phyloP scores from a whole-genome alignment of 176 grass and related monocot genomes.

The Avena insularis region DNA sequence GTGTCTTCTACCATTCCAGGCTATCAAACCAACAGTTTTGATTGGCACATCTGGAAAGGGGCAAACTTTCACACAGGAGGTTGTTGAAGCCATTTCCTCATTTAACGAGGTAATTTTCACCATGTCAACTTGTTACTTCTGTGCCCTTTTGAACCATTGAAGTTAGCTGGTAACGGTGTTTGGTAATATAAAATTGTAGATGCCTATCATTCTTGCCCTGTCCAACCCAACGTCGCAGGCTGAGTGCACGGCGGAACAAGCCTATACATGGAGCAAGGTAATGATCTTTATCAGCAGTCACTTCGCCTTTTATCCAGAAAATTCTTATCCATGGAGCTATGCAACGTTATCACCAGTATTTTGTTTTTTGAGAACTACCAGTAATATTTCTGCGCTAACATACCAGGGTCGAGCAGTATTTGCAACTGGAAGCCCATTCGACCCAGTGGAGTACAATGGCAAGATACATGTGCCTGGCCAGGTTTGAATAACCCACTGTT shows the following conservation, averaged over 20 bases:
- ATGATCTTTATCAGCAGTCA: slow-evolving; percentile 32
- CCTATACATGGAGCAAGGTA: slow-evolving; percentile 98
- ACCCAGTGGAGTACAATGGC: slow-evolving; percentile 87
- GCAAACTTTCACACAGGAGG: slow-evolving; percentile 92
- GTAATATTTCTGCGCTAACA: slow-evolving; percentile 6
- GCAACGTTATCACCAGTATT: background rate
- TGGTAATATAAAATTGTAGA: slow-evolving; percentile 47
- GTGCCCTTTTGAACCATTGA: slow-evolving; percentile 17
- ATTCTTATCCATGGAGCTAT: slow-evolving; percentile 25
- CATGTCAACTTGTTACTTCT: slow-evolving; percentile 18
- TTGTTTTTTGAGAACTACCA: too few species aligned
- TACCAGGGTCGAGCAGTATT: slow-evolving; percentile 86
- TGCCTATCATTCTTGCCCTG: slow-evolving; percentile 80
- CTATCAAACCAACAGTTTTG: slow-evolving; percentile 86
- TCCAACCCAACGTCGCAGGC: slow-evolving; percentile 90
- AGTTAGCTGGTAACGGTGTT: slow-evolving; percentile 25
- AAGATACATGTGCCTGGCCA: slow-evolving; percentile 82
- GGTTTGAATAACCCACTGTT: slow-evolving; percentile 49
- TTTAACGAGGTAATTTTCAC: slow-evolving; percentile 71
- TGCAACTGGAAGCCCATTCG: slow-evolving; percentile 94
- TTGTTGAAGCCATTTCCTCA: slow-evolving; percentile 82
- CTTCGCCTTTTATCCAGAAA: background rate
- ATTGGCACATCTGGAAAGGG: slow-evolving; percentile 98
- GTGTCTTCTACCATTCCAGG: slow-evolving; percentile 41
- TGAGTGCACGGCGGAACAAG: slow-evolving; percentile 93